These are phyloP conservation scores for Debaryomyces robertsiae DNA, from an alignment of 1,139 yeast genomes.

Conservation along the genomic window DNA sequence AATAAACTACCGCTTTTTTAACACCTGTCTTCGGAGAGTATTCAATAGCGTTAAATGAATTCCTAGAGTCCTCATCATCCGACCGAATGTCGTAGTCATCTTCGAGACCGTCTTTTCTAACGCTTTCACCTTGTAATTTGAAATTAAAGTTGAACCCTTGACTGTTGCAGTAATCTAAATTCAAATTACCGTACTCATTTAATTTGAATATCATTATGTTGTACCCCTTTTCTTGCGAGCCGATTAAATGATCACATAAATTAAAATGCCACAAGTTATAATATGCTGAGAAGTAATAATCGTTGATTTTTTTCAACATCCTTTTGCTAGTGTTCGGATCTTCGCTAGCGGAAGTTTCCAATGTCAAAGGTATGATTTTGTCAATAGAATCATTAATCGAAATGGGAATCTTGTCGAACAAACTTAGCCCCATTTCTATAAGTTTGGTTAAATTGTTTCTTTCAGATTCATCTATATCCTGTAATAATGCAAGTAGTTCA, in stretches of 20 bases:
- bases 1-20: slow-evolving; percentile 12
- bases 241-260: slow-evolving; percentile 53
- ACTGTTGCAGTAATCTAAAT: slow-evolving; percentile 32
- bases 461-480: slow-evolving; percentile 30
- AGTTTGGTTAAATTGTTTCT: slow-evolving; percentile 16
- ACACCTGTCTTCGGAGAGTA: slow-evolving; percentile 18
- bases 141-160: slow-evolving; percentile 39
- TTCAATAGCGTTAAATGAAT: slow-evolving; percentile 15
- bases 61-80: slow-evolving; percentile 2
- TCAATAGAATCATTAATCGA: slow-evolving; percentile 41
- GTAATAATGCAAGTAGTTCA: slow-evolving; percentile 45
- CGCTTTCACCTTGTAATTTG: slow-evolving; percentile 20
- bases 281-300: slow-evolving; percentile 61
- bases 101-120: slow-evolving; percentile 4
- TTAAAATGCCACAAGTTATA: slow-evolving; percentile 80
- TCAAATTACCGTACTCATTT: slow-evolving; percentile 27
- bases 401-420: slow-evolving; percentile 66
- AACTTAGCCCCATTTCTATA: slow-evolving; percentile 54
- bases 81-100: slow-evolving; percentile 5
- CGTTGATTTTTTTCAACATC: slow-evolving; percentile 45
- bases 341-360: slow-evolving; percentile 24
- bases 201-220: slow-evolving; percentile 34
- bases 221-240: slow-evolving; percentile 16
- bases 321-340: slow-evolving; percentile 26
- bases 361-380: slow-evolving; percentile 45